A percentile compares a stretch with the other conserved stretches of the same genome.
These are phyloP conservation scores for Lecanicillium sp. DNA, from an alignment of 2,329 filamentous ascomycete genomes.

Conservation along the genomic window DNA sequence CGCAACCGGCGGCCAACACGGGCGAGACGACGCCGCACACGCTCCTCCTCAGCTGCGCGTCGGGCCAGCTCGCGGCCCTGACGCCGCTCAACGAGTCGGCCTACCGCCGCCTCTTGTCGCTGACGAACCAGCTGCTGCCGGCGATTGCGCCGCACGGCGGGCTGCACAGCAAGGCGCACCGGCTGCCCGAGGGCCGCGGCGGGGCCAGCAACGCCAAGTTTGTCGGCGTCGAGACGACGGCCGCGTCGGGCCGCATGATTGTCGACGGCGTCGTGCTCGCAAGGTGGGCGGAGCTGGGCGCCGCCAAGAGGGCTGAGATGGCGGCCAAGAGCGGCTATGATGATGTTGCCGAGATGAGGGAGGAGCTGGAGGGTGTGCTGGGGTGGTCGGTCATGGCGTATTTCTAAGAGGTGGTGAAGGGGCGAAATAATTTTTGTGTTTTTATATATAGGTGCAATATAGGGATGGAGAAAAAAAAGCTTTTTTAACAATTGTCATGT, in stretches of 20 bases:
- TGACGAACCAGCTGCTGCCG: slow-evolving; percentile 72
- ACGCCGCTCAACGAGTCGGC: slow-evolving; percentile 69
- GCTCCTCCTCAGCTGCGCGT: slow-evolving; percentile 65
- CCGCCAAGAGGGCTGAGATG: slow-evolving; percentile 64
- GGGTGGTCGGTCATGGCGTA: slow-evolving; percentile 57
- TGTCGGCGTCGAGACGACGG: slow-evolving; percentile 47
- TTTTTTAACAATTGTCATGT: too few relatives aligned
- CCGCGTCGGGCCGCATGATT: slow-evolving; percentile 54
- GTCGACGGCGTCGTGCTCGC: slow-evolving; percentile 72
- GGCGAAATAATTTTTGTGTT: background rate
- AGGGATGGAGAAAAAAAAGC: background rate
- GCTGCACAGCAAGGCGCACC: slow-evolving; percentile 75
- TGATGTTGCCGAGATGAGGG: slow-evolving; percentile 58
- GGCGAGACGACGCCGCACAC: slow-evolving; percentile 25
- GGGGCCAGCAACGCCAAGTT: slow-evolving; percentile 27
- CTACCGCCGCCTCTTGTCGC: slow-evolving; percentile 75
- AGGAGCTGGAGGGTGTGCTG: slow-evolving; percentile 58
- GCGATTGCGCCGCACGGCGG: slow-evolving; percentile 70
- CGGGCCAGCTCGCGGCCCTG: slow-evolving; percentile 70
- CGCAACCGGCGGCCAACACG: slow-evolving; percentile 18
- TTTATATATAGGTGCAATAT: background rate
- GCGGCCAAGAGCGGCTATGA: slow-evolving; percentile 63
- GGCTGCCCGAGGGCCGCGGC: slow-evolving; percentile 44
- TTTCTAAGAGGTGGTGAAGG: slow-evolving; percentile 24
- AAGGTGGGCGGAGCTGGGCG: slow-evolving; percentile 69